These are phyloP conservation scores for Trypanosomatidae sp. DNA, from an alignment of 208 protist species.

Conservation along the genomic window DNA sequence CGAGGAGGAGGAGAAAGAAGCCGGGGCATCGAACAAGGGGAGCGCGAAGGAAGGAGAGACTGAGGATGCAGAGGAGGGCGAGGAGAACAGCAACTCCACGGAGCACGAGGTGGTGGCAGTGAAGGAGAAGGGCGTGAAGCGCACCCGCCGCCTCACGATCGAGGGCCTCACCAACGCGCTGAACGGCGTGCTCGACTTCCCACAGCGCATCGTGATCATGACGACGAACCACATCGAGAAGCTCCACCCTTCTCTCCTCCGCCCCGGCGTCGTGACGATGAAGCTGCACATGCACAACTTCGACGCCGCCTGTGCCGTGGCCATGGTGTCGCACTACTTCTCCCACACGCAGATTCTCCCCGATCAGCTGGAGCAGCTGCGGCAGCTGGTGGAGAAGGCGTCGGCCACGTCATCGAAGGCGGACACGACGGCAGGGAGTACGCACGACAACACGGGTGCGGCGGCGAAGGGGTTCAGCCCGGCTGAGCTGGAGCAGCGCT, in stretches of 20 bases:
- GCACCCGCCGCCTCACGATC: slow-evolving; percentile 33
- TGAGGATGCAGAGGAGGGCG: background rate
- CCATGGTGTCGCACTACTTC: slow-evolving; percentile 87
- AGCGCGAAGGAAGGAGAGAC: slow-evolving; percentile 5
- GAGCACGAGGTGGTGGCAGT: slow-evolving; percentile 24
- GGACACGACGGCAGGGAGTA: background rate
- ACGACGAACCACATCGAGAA: slow-evolving; percentile 94
- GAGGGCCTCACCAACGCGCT: slow-evolving; percentile 93
- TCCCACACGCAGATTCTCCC: slow-evolving; percentile 16
- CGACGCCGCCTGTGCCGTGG: slow-evolving; percentile 50
- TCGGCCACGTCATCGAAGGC: slow-evolving; percentile 15
- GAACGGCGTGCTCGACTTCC: slow-evolving; percentile 88
- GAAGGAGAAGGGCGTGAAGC: slow-evolving; percentile 13
- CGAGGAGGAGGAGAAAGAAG: too few relatives aligned
- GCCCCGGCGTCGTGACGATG: slow-evolving; percentile 90
- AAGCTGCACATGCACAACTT: slow-evolving; percentile 89
- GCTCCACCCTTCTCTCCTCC: slow-evolving; percentile 78
- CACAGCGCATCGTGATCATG: slow-evolving; percentile 92
- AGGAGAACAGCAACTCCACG: background rate
- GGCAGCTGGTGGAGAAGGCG: slow-evolving; percentile 10
- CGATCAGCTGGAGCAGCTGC: slow-evolving; percentile 24
- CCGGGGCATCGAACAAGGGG: too few relatives aligned
- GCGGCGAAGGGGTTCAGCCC: slow-evolving; percentile 52
- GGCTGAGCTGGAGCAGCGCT: slow-evolving; percentile 88
- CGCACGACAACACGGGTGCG: background rate